A percentile compares a stretch with the other conserved stretches of the same genome.
Evolutionary conservation across 345 rosid genomes (phyloP).

Genomic region (Eucalyptus erythrocorys): DNA sequence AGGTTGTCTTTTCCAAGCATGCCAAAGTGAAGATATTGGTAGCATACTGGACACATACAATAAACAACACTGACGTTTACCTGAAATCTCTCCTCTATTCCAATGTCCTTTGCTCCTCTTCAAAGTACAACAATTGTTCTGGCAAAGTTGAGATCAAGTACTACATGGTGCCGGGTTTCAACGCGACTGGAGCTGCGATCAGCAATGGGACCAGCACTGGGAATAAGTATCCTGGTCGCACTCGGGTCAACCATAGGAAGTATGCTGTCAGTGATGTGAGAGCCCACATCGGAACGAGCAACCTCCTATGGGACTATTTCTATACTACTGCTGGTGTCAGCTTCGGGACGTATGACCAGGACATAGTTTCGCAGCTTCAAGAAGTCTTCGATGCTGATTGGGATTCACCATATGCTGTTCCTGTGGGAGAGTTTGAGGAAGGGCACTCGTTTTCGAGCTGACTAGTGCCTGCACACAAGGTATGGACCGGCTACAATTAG

Average conservation of each 20-base stretch:
- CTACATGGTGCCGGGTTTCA: conserved; percentile 69
- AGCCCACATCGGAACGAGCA: conserved; percentile 76
- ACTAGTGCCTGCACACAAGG: background rate
- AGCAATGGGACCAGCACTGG: conserved; percentile 34
- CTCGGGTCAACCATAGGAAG: conserved; percentile 78
- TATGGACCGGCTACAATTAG: background rate
- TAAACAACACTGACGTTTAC: conserved; percentile 50
- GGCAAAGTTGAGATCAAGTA: conserved; percentile 75
- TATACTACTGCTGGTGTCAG: conserved; percentile 73
- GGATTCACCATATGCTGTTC: conserved; percentile 65
- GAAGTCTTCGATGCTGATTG: conserved; percentile 75
- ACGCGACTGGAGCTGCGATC: conserved; percentile 60
- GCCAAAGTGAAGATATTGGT: conserved; percentile 71
- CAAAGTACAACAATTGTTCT: conserved; percentile 42
- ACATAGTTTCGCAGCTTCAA: conserved; percentile 63
- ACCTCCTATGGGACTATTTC: conserved; percentile 85
- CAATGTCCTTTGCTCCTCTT: conserved; percentile 65
- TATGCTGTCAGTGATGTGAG: conserved; percentile 55
- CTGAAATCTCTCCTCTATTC: conserved; percentile 60
- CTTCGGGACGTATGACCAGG: conserved; percentile 54
- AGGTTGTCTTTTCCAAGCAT: conserved; percentile 78
- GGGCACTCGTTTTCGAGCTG: conserved; percentile 12
- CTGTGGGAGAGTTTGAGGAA: conserved; percentile 21
- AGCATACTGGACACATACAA: conserved; percentile 60
- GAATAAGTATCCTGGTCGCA: conserved; percentile 48